A percentile compares a stretch with the other conserved stretches of the same genome.
Conservation (phyloP, 1,284 basidiomycete species). For the Salmacisia buchloeana region DNA sequence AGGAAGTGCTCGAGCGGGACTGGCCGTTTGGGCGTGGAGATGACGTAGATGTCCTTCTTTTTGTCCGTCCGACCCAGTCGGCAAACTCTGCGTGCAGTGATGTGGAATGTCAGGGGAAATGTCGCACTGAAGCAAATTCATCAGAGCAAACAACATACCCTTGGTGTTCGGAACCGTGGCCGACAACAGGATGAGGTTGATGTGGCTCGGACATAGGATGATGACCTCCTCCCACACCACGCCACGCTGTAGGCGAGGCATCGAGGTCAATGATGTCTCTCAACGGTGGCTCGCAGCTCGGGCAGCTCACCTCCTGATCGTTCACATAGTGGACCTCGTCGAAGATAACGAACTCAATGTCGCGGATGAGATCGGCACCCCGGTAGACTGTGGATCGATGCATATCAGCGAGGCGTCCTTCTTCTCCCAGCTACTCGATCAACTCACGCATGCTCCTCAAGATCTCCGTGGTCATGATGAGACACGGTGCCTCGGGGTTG, state of each 20-base stretch:
- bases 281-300: neutral
- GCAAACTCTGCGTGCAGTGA: slow-evolving; percentile 95
- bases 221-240: slow-evolving; percentile 99
- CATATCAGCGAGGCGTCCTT: slow-evolving; percentile 57
- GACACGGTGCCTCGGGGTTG: slow-evolving; percentile 92
- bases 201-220: slow-evolving; percentile 57
- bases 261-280: neutral
- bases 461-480: slow-evolving; percentile 90
- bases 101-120: neutral
- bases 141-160: slow-evolving; percentile 10
- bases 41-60: slow-evolving; percentile 99
- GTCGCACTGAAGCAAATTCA: neutral
- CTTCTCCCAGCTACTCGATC: neutral
- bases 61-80: slow-evolving; percentile 98
- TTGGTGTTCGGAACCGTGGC: slow-evolving; percentile 97
- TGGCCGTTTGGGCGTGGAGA: slow-evolving; percentile 90
- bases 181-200: slow-evolving; percentile 67
- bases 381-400: slow-evolving; percentile 27
- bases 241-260: slow-evolving; percentile 65
- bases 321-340: slow-evolving; percentile 99
- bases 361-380: slow-evolving; percentile 93
- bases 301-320: slow-evolving; percentile 76
- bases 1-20: slow-evolving; percentile 96
- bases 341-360: slow-evolving; percentile 99
- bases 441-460: slow-evolving; percentile 74